These are phyloP conservation scores for Metschnikowia proteae DNA, from an alignment of 805 yeast species.

Conservation along the genomic window DNA sequence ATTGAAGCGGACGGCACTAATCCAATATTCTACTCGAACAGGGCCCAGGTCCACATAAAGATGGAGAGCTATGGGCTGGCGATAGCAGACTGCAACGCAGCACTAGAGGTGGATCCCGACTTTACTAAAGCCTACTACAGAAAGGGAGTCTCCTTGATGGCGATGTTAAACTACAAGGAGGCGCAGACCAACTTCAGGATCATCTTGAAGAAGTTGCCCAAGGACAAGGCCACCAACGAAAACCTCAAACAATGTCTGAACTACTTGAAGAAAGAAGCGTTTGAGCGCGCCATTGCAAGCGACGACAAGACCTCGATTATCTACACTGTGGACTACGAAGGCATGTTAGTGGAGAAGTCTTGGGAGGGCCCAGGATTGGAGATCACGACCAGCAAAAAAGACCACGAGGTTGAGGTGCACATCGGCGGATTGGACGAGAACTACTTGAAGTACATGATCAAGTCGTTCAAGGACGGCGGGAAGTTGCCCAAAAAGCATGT, in stretches of 20 bases:
- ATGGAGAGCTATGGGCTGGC: conserved; percentile 85
- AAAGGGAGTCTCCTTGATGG: conserved; percentile 76
- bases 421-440: conserved; percentile 44
- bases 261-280: conserved; percentile 68
- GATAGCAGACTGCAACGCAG: conserved; percentile 67
- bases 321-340: conserved; percentile 44
- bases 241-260: conserved; percentile 60
- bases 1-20: conserved; percentile 58
- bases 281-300: conserved; percentile 81
- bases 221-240: conserved; percentile 62
- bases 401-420: conserved; percentile 24
- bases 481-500: conserved; percentile 78
- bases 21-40: conserved; percentile 70
- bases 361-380: conserved; percentile 59
- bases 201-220: conserved; percentile 61
- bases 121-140: conserved; percentile 83
- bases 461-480: conserved; percentile 69
- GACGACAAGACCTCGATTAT: conserved; percentile 56
- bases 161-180: conserved; percentile 68
- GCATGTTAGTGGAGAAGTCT: conserved; percentile 47
- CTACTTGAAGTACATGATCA: conserved; percentile 64
- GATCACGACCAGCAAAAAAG: conserved; percentile 31
- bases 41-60: conserved; percentile 88
- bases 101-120: conserved; percentile 61
- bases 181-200: conserved; percentile 66